phyloP scores from a whole-genome alignment of 2,329 filamentous ascomycete genomes.

The Cercospora sp. region DNA sequence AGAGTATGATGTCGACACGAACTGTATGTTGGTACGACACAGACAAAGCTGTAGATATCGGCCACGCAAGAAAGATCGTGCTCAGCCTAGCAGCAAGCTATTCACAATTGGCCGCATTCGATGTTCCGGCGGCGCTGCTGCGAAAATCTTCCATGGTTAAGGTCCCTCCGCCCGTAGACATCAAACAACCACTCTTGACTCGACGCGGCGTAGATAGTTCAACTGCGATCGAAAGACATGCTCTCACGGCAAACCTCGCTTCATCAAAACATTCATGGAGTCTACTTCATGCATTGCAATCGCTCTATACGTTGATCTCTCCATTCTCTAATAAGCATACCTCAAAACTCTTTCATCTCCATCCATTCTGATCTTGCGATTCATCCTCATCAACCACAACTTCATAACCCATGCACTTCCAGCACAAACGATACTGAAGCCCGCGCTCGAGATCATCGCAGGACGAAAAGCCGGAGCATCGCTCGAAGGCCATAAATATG shows the following conservation, averaged over 20 bases:
- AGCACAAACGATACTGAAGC: not conserved
- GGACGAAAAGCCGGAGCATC: not conserved
- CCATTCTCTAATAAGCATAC: slow-evolving; percentile 2
- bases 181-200: too few species aligned
- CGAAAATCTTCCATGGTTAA: too few species aligned
- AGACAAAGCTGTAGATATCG: slow-evolving; percentile 15
- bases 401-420: not conserved
- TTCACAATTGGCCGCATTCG: too few species aligned
- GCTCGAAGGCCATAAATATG: not conserved
- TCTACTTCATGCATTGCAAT: too few species aligned
- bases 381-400: not conserved
- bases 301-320: too few species aligned
- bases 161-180: too few species aligned
- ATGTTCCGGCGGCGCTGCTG: too few species aligned
- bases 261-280: too few species aligned
- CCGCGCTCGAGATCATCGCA: not conserved
- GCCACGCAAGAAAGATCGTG: not conserved
- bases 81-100: not conserved
- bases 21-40: slow-evolving; percentile 3
- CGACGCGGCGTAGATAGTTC: too few species aligned
- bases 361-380: not conserved
- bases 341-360: slow-evolving; percentile 1
- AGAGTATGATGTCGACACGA: slow-evolving; percentile 1
- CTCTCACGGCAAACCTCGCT: too few species aligned
- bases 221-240: too few species aligned